Percentiles rank a stretch among this genome's conserved stretches.
Conservation (phyloP, 345 rosid species). For the Murraya koenigii region DNA sequence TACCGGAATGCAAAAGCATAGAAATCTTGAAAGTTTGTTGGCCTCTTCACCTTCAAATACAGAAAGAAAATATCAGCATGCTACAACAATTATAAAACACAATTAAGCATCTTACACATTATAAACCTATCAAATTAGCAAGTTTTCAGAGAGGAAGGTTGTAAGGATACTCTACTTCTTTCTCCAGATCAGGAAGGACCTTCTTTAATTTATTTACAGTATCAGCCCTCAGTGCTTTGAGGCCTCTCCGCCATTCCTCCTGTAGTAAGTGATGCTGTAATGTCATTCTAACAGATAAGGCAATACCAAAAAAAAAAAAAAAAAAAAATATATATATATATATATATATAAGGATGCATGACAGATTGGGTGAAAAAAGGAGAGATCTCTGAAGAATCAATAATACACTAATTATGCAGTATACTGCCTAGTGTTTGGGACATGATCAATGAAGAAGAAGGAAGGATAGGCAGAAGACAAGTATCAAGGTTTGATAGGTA, state of each 20-base stretch:
- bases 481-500: not conserved
- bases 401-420: not conserved
- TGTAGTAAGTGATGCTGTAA: constrained; percentile 19
- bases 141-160: not conserved
- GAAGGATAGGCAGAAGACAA: not conserved
- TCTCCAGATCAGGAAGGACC: constrained; percentile 75
- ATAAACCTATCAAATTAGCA: not conserved
- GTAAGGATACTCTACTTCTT: constrained; percentile 55
- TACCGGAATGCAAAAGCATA: constrained; percentile 83
- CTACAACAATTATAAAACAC: constrained; percentile 1
- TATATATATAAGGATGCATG: not conserved
- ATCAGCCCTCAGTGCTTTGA: constrained; percentile 68
- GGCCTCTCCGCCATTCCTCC: constrained; percentile 94
- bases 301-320: not conserved
- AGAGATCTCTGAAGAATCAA: not conserved
- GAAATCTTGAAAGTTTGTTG: constrained; percentile 72
- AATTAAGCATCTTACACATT: not conserved
- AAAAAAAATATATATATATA: too few relatives aligned
- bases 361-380: not conserved
- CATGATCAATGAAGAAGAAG: not conserved
- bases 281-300: not conserved
- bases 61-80: constrained; percentile 17
- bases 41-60: constrained; percentile 61
- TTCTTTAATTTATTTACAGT: constrained; percentile 66
- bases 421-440: not conserved